Base-by-base conservation (phyloP, 805 yeast genomes). In the Wickerhamomyces sydowiorum region DNA sequence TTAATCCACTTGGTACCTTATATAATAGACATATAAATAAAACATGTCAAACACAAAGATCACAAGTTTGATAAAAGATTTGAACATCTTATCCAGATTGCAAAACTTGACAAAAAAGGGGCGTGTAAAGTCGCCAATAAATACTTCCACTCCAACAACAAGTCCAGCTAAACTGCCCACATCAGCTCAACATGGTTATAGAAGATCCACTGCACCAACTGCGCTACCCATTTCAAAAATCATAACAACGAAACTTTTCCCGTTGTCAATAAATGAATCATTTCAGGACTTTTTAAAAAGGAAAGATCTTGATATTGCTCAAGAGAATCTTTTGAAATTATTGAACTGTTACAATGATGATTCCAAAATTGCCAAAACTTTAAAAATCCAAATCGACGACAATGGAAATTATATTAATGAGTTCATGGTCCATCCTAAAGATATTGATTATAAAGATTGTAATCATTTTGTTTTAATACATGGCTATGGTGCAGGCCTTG, bases 401-500 rank as follows among this genome's bases (percentile, higher is more conserved):
- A 17, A 30, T 61, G 46, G 78, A n/a, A 73, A 54, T 59, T 76
- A 65, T 52, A 81, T 90, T 44, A 91, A 90, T 63, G 98, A 91
- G 62, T 79, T 89, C 45, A 73, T 67, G 46, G 74, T 90, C 25
- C 66, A 66, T 35, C 77, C 81, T 47, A 70, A 70, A 44, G 65
- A 65, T 37, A 66, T 67, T 27, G 59, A 59, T 38, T 44, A 28
- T 31, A 47, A 41, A 31, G 27, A 33, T 9, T 41, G 60, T 38
- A 65, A 65, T 50, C 75, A 84, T 60, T 61, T 89, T 20, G 87
- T 93, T 0, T 66, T 91, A 39, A 69, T 91, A 12, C 99, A 91
- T 62, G 99, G 99, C 0, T 91, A 91, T 57, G 98, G 96, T 3
- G 97, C 98, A 0, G 93, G 96, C 1, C 65, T 89, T 22, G 98